Conservation (phyloP, 176 grass and related monocot species). For the Leersia perrieri region DNA sequence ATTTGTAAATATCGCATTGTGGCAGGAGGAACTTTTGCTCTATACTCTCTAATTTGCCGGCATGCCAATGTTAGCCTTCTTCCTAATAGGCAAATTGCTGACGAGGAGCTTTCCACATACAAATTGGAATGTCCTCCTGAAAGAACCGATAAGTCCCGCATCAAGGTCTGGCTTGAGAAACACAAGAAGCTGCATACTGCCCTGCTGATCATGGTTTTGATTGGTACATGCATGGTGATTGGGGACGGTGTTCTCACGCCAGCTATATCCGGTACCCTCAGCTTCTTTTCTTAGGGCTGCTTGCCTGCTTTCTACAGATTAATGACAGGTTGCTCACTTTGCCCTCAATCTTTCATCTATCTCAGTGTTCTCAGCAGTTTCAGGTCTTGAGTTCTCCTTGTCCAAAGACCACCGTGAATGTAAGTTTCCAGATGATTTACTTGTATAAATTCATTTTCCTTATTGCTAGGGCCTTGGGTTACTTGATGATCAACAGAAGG, state of each 20-base stretch:
- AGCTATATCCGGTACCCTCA: constrained; percentile 73
- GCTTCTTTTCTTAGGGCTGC: background rate
- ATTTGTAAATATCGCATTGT: background rate
- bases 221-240: constrained; percentile 98
- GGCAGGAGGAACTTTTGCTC: constrained; percentile 87
- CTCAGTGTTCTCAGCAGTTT: constrained; percentile 95
- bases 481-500: background rate
- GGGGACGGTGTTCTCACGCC: constrained; percentile 98
- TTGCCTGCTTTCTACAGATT: constrained; percentile 18
- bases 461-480: background rate
- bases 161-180: constrained; percentile 88
- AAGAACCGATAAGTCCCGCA: constrained; percentile 42
- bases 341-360: constrained; percentile 25
- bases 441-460: background rate
- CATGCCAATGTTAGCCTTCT: constrained; percentile 94
- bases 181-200: constrained; percentile 75
- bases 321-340: constrained; percentile 23
- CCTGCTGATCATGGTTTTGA: constrained; percentile 81
- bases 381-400: constrained; percentile 86
- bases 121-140: constrained; percentile 71
- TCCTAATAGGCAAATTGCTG: constrained; percentile 83
- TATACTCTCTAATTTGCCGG: constrained; percentile 94
- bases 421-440: constrained; percentile 37
- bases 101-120: constrained; percentile 95
- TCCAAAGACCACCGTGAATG: constrained; percentile 86